Percentiles rank a stretch among this genome's conserved stretches.
These are phyloP conservation scores for Globisporangium spinosum DNA, from an alignment of 352 stramenopile genomes.

Conservation along the genomic window DNA sequence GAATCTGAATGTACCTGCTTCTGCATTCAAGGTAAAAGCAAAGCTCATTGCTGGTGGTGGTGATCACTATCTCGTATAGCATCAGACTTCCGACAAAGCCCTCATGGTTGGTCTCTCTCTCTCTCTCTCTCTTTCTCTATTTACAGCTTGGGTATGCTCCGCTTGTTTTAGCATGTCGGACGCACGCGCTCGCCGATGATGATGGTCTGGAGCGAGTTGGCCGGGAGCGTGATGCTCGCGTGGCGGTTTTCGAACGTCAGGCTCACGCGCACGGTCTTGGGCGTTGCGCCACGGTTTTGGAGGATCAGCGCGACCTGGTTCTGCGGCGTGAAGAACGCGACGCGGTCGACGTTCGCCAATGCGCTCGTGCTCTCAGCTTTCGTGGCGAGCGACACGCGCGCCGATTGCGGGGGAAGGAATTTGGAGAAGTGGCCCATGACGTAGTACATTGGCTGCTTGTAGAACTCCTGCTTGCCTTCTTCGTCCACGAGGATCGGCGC, in stretches of 20 bases:
- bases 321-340: conserved; percentile 36
- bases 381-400: conserved; percentile 24
- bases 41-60: too few relatives aligned
- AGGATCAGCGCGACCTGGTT: conserved; percentile 29
- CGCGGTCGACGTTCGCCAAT: conserved; percentile 26
- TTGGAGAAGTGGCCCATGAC: conserved; percentile 33
- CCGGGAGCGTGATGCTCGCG: conserved; percentile 26
- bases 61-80: too few relatives aligned
- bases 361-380: not conserved
- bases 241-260: conserved; percentile 19
- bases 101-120: too few relatives aligned
- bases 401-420: conserved; percentile 33
- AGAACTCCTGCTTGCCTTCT: conserved; percentile 22
- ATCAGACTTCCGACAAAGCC: too few relatives aligned
- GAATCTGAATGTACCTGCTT: too few relatives aligned
- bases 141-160: too few relatives aligned
- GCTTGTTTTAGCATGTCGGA: not conserved
- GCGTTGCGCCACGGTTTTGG: conserved; percentile 35
- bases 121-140: too few relatives aligned
- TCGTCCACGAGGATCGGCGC: conserved; percentile 32
- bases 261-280: conserved; percentile 28
- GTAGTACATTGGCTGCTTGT: conserved; percentile 23
- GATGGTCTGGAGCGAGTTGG: conserved; percentile 31
- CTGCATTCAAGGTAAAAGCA: too few relatives aligned
- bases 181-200: not conserved